Percentiles rank a stretch among this genome's conserved stretches.
Evolutionary conservation across 495 filamentous ascomycete genomes (phyloP).

Genomic region (Cudoniella acicularis): DNA sequence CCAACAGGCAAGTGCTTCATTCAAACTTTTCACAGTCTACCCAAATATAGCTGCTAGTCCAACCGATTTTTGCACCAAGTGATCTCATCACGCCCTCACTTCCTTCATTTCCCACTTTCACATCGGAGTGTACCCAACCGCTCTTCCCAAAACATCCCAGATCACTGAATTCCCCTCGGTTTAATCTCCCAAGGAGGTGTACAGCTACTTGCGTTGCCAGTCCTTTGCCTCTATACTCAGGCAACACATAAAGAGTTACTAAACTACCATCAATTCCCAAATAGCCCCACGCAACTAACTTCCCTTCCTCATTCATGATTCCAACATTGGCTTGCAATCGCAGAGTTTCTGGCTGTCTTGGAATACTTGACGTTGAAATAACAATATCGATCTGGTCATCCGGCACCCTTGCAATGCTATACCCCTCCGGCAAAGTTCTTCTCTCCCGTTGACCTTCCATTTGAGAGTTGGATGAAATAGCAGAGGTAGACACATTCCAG

Average conservation of each 20-base stretch:
- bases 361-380: slow-evolving; percentile 20
- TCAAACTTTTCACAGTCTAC: slow-evolving; percentile 32
- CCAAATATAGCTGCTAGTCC: slow-evolving; percentile 38
- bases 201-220: slow-evolving; percentile 37
- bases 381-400: slow-evolving; percentile 21
- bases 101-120: slow-evolving; percentile 38
- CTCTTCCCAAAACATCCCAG: slow-evolving; percentile 18
- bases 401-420: slow-evolving; percentile 13
- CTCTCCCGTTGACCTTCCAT: background rate
- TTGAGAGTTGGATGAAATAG: background rate
- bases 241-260: slow-evolving; percentile 46
- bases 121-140: slow-evolving; percentile 46
- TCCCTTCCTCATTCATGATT: slow-evolving; percentile 13
- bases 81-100: slow-evolving; percentile 50
- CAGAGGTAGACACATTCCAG: slow-evolving; percentile 11
- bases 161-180: slow-evolving; percentile 16
- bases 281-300: slow-evolving; percentile 32
- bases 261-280: slow-evolving; percentile 43
- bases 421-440: slow-evolving; percentile 10
- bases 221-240: slow-evolving; percentile 42
- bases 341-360: slow-evolving; percentile 17
- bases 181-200: slow-evolving; percentile 24
- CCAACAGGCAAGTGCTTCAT: no score
- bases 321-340: slow-evolving; percentile 14
- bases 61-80: slow-evolving; percentile 38